Evolutionary conservation across 192 early-diverging fungal species (phyloP), one percentile per base, ranked within the genome.

Genomic region (Podila epigama): DNA sequence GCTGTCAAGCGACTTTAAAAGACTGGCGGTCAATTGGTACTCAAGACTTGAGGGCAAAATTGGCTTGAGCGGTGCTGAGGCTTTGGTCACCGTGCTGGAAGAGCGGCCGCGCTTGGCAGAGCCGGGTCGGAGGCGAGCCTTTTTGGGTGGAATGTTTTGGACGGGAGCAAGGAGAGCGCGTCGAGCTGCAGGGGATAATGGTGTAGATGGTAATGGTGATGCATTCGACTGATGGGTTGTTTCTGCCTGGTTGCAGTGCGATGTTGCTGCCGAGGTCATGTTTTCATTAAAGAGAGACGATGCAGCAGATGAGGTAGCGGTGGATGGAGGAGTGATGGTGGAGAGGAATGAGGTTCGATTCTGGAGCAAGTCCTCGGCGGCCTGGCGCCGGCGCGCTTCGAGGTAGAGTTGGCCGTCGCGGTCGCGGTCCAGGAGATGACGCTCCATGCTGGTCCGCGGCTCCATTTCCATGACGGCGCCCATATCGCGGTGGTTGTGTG

Each of bases 311-410:
- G 73, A 68, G 9, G 73, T 65, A 22, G 59, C 68, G 3, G 73
- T 44, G 15, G 73, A 77, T 12, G 73, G 73, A 33, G 73, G 73
- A 18, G 73, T 77, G 52, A 77, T 77, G 66, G 73, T 77, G 36
- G 73, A 77, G 73, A 77, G 73, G 73, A 77, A 64, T 33, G 73
- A 77, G 8, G 52, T 48, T 77, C 73, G 63, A 77, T 75, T 59
- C 32, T 37, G 51, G 15, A 75, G 60, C 22, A 77, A 27, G 48
- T 68, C 66, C 32, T 59, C 31, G 42, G 37, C 60, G 4, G 66
- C 73, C 31, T 68, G 73, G n/a, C 64, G 60, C 20, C 73, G 60
- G 13, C 73, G 42, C 2, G 73, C 55, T 40, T 77, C 73, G 13
- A 77, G 56, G 40, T 77, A 64, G 8, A 77, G 48, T 28, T 77